Conservation (phyloP, 345 rosid species). For the Eucalyptus curtisii region DNA sequence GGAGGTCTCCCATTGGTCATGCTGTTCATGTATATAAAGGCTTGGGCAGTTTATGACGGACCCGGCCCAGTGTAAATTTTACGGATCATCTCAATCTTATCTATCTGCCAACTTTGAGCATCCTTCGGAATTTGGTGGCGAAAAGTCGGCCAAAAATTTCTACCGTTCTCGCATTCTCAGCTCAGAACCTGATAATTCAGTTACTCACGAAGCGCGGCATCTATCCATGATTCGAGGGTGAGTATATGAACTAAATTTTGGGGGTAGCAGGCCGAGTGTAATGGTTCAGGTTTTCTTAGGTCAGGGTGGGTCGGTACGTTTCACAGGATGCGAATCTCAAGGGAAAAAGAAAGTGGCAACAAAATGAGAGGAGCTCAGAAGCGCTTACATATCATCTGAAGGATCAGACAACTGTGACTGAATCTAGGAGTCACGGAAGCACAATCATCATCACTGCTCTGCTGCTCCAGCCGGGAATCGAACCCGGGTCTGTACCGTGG, state of each 20-base stretch:
- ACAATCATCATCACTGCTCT: neutral
- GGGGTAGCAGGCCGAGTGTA: neutral
- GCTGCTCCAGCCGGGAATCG: slow-evolving; percentile 50
- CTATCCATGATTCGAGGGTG: neutral
- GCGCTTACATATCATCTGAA: neutral
- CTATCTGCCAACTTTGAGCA: neutral
- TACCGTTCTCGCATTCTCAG: neutral
- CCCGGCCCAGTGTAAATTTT: neutral
- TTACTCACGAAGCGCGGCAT: neutral
- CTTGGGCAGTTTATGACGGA: neutral
- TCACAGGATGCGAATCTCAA: neutral
- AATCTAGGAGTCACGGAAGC: neutral
- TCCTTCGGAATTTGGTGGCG: neutral
- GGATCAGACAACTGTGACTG: neutral
- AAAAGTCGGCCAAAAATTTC: neutral
- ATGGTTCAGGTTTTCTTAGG: neutral
- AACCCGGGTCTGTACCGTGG: slow-evolving; percentile 79
- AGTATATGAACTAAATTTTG: neutral
- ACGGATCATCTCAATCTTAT: neutral
- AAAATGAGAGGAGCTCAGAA: neutral
- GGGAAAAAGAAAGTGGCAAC: neutral
- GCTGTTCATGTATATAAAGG: neutral
- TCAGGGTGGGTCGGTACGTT: neutral
- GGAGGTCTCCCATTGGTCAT: neutral
- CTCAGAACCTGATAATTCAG: neutral